These are phyloP conservation scores for Cytospora leucostoma DNA, from an alignment of 2,329 filamentous ascomycete genomes.

Conservation along the genomic window DNA sequence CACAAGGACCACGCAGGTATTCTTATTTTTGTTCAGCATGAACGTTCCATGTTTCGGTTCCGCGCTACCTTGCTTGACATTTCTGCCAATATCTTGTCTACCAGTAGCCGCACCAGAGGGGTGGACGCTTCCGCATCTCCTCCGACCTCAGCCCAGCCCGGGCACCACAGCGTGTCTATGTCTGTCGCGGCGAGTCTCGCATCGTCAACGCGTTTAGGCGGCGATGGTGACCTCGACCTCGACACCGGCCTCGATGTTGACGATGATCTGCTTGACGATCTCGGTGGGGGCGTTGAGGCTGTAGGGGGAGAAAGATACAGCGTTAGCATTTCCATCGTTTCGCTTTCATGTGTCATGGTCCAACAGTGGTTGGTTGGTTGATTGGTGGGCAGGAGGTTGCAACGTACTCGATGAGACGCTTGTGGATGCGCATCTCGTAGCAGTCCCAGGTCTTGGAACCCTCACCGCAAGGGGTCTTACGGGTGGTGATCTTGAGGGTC, in stretches of 20 bases:
- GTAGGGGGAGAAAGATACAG: background rate
- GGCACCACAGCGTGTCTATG: background rate
- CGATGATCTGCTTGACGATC: constrained; percentile 94
- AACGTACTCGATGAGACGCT: constrained; percentile 89
- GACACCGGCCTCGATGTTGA: constrained; percentile 93
- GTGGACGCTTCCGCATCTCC: background rate
- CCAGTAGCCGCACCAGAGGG: constrained; percentile 8
- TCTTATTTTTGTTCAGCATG: constrained; percentile 1
- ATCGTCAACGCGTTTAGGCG: constrained; percentile 55
- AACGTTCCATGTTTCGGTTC: background rate
- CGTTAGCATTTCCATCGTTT: constrained; percentile 32
- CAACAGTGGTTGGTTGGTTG: background rate
- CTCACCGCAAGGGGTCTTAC: constrained; percentile 99
- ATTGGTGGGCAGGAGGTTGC: constrained; percentile 3
- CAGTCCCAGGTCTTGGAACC: constrained; percentile 99
- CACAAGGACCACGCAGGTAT: too few species aligned
- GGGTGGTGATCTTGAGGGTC: constrained; percentile 93
- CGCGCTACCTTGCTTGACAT: constrained; percentile 25
- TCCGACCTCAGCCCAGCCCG: background rate
- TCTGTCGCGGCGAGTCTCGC: background rate
- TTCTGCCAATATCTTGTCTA: constrained; percentile 4
- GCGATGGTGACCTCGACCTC: constrained; percentile 93
- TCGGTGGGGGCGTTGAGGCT: constrained; percentile 95
- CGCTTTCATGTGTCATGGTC: background rate
- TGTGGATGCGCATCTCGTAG: constrained; percentile 99